Evolutionary conservation across 306 rosid genomes (phyloP), one percentile per base, ranked within the genome.

Genomic region (Hippophae gyantsensis): DNA sequence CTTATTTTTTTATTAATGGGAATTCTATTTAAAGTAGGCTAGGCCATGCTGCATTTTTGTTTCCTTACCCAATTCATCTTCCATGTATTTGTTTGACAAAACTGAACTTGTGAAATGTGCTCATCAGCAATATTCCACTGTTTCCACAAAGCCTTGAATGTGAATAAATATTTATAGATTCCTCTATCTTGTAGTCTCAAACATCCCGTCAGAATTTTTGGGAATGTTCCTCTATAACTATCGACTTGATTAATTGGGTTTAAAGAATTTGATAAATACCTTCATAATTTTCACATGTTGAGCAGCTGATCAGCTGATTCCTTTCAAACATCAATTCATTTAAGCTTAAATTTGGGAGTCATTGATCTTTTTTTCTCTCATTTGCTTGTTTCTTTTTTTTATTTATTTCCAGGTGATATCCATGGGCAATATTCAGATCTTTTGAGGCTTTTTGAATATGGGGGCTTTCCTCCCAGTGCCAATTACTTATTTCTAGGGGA

Each of bases 401-500:
- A n/a, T 47, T 43, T 8, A 13, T 44, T 40, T 26, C 23, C 67
- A 74, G 79, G 79, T 64, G 79, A 74, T n/a, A 68, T 74, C 64
- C 79, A 74, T 54, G 79, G 79, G 49, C 79, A 74, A 51, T 74
- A 74, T 64, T 58, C 79, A 25, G 79, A 74, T 54, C 79, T 74
- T 48, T 63, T 74, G 63, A 63, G 79, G 74, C 74, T 74, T 41
- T 74, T 74, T 46, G 79, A 74, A 42, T 69, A 74, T 32, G 79
- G 79, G n/a, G 79, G 74, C 10, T 74, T 74, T 58, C 79, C 79
- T 58, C 79, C 79, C 49, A 68, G 54, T 32, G 70, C 79, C 23
- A 74, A 74, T 59, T 74, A 74, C 55, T 12, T 74, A 18, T 74
- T 74, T 60, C 57, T 74, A 43, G 79, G 79, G 6, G 79, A 74